Base-by-base conservation (phyloP, 2,329 filamentous ascomycete species). In the Coniochaeta prunicola region DNA sequence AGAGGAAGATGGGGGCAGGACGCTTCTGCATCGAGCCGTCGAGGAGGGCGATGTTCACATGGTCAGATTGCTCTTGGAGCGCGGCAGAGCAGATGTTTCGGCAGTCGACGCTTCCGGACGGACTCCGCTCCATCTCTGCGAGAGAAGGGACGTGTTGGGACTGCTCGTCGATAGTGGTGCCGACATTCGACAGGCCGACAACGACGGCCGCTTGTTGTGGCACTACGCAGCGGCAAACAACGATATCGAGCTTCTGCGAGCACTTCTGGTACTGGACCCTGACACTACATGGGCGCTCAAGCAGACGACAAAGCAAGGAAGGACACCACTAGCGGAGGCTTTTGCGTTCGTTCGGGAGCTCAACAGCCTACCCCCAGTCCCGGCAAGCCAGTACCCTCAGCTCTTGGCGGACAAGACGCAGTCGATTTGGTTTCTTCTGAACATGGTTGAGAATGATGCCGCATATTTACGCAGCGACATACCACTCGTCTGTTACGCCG, bases 191-290 rank as follows among this genome's bases (percentile, higher is more conserved):
- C 26, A 21, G 19, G 24, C 26, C 7, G 56, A 57, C 36, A 33
- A 57, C 40, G 40, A 45, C 36, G 56, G 56, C 21, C 56, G 56
- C 15, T 15, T 31, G 31, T 12, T 57, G 31, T 57, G 56, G 56
- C 56, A 57, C 40, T 57, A 42, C 40, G 56, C 56, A 12, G 56
- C 56, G 15, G 56, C 56, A 45, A 57, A 57, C 30, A 48, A 31
- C 24, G 56, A 57, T 24, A 3, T 45, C 10, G 24, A 12, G 1
- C 40, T 57, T 4, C 36, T 57, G 24, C 33, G 19, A 17, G 28
- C 38, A 33, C 36, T 57, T 7, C 10, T 57, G 5, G 26, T 3
- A 15, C 30, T 38, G 13, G 56, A 45, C 34, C 26, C 19, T 13
- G 28, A 57, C 38, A 57, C 24, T 24, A 38, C 33, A 4, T 34